phyloP scores from a whole-genome alignment of 169 alveolate species.

The Eimeria necatrix region DNA sequence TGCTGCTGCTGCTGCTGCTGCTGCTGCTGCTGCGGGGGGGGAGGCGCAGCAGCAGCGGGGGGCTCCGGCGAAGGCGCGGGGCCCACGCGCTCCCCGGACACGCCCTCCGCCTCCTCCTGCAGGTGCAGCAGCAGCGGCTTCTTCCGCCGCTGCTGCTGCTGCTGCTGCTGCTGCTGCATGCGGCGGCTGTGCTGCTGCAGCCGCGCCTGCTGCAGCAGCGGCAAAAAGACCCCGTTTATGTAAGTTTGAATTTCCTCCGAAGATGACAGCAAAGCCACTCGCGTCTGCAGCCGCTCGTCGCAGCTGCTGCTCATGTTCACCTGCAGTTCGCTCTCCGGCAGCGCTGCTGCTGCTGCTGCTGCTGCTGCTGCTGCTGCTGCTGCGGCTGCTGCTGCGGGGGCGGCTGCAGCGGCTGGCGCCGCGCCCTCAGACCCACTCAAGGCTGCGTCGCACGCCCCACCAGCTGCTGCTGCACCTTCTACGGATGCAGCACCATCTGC shows the following conservation, averaged over 20 bases:
- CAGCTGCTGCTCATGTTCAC: neutral
- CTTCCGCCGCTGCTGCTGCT: slow-evolving; percentile 5
- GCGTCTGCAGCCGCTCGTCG: neutral
- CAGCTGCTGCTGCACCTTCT: no score
- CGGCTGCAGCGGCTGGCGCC: no score
- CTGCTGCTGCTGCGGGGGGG: neutral
- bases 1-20: neutral
- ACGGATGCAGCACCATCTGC: no score
- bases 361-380: no score
- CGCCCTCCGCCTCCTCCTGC: neutral
- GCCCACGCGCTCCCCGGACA: neutral
- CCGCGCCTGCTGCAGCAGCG: slow-evolving; percentile 16
- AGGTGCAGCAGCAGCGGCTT: neutral
- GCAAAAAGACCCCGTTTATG: neutral
- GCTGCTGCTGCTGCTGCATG: slow-evolving; percentile 6
- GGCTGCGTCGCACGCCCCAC: no score
- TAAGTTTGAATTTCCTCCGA: slow-evolving; percentile 8
- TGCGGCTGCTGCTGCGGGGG: no score
- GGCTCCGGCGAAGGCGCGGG: neutral
- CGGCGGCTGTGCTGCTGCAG: neutral
- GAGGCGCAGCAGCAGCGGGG: neutral
- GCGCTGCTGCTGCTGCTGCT: neutral
- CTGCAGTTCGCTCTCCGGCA: neutral
- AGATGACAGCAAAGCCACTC: neutral
- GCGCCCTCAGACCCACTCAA: no score